These are phyloP conservation scores for Cyclotella kingstonii DNA, from an alignment of 108 stramenopile genomes.

Conservation along the genomic window DNA sequence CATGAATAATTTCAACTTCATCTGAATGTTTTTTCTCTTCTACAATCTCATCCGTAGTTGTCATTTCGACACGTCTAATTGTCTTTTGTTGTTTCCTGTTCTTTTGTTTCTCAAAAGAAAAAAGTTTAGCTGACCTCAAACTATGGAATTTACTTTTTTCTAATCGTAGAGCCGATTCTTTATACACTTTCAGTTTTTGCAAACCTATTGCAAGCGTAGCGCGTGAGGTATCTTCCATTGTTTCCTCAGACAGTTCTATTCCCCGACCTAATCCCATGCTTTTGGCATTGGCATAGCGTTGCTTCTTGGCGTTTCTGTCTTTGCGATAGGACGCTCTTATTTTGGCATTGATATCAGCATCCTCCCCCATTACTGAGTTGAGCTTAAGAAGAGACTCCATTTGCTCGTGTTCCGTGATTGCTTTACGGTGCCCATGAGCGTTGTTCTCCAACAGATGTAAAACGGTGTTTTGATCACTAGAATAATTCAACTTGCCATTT, in stretches of 20 bases:
- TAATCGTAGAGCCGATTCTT: constrained; percentile 1
- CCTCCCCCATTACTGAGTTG: constrained; percentile 46
- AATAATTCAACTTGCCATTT: constrained; percentile 17
- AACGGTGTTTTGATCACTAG: constrained; percentile 1
- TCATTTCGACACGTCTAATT: too few species aligned
- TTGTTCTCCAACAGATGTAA: constrained; percentile 52
- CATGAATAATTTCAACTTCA: too few species aligned
- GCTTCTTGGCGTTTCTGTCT: constrained; percentile 60
- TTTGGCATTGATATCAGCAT: constrained; percentile 64
- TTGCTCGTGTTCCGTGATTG: constrained; percentile 55
- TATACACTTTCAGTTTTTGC: neutral
- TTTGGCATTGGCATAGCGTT: constrained; percentile 43
- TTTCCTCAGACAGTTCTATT: constrained; percentile 44
- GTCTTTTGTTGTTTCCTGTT: too few species aligned
- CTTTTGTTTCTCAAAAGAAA: constrained; percentile 14
- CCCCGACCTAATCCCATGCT: constrained; percentile 57
- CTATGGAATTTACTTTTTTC: constrained; percentile 19
- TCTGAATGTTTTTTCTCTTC: too few species aligned
- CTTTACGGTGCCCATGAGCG: constrained; percentile 43
- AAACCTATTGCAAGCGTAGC: constrained; percentile 14
- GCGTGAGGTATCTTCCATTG: constrained; percentile 31
- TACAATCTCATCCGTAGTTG: too few species aligned
- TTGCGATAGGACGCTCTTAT: constrained; percentile 59
- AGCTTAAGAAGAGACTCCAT: constrained; percentile 49
- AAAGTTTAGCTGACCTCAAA: constrained; percentile 20